Conservation (phyloP, 1,139 yeast genomes). For the Protomyces inouyei region DNA sequence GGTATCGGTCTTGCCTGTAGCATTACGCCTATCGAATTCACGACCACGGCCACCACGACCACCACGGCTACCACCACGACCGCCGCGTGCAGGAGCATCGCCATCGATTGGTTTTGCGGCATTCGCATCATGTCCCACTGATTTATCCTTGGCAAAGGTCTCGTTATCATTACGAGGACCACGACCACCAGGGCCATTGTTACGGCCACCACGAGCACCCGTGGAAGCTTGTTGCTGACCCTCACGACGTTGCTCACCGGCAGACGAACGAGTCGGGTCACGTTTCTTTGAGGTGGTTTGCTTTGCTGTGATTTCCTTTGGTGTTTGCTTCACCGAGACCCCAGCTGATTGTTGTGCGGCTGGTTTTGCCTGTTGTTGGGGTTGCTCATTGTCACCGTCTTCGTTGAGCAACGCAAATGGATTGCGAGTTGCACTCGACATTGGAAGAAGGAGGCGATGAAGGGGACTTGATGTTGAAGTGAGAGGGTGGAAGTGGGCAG, state of each 20-base stretch:
- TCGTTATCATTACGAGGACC: slow-evolving; percentile 43
- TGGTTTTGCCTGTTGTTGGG: neutral
- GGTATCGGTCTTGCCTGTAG: slow-evolving; percentile 52
- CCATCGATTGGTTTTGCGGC: slow-evolving; percentile 39
- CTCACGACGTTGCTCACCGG: slow-evolving; percentile 26
- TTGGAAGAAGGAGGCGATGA: neutral
- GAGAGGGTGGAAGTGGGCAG: too few relatives aligned
- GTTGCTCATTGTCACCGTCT: slow-evolving; percentile 9
- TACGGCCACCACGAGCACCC: slow-evolving; percentile 54
- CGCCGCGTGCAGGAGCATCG: slow-evolving; percentile 47
- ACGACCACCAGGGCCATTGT: slow-evolving; percentile 61
- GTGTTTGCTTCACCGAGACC: slow-evolving; percentile 38
- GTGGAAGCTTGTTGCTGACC: neutral
- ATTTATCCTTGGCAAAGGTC: slow-evolving; percentile 37
- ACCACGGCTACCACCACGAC: slow-evolving; percentile 42
- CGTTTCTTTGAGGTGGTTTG: slow-evolving; percentile 80
- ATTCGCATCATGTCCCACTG: slow-evolving; percentile 26
- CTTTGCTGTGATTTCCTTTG: slow-evolving; percentile 77
- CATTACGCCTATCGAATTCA: slow-evolving; percentile 44
- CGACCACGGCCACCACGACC: slow-evolving; percentile 33
- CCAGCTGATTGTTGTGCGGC: neutral
- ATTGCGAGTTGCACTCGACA: slow-evolving; percentile 20
- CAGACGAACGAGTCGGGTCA: slow-evolving; percentile 57
- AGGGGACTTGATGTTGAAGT: too few relatives aligned
- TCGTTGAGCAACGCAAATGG: slow-evolving; percentile 21